These are phyloP conservation scores for Ustilago bromivora DNA, from an alignment of 1,284 basidiomycete species.

Conservation along the genomic window DNA sequence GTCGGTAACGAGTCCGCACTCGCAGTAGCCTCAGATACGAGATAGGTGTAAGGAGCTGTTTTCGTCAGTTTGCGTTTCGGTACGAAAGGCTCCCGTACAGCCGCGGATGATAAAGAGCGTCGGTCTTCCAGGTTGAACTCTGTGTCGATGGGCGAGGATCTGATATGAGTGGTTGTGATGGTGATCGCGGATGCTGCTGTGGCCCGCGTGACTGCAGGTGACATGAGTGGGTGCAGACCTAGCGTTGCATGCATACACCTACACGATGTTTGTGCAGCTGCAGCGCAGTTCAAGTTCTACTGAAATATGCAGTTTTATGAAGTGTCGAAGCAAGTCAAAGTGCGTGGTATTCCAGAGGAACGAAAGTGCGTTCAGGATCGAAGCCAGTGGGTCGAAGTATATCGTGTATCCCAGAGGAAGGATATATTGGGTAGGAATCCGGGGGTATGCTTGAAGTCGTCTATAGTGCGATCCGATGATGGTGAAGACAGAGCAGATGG, in stretches of 20 bases:
- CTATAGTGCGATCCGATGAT: too few species aligned
- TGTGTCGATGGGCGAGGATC: not conserved
- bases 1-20: constrained; percentile 35
- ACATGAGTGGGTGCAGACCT: constrained; percentile 23
- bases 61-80: constrained; percentile 38
- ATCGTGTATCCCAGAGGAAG: too few species aligned
- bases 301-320: constrained; percentile 1
- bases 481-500: not conserved
- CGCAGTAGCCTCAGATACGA: constrained; percentile 22
- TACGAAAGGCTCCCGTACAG: constrained; percentile 32
- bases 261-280: constrained; percentile 18
- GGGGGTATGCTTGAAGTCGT: too few species aligned
- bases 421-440: too few species aligned
- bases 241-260: constrained; percentile 7
- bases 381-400: not conserved
- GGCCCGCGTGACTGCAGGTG: constrained; percentile 40
- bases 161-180: not conserved
- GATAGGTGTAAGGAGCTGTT: constrained; percentile 35
- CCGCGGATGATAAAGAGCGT: constrained; percentile 15
- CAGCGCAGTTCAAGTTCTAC: not conserved
- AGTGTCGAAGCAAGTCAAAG: not conserved
- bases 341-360: not conserved
- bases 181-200: constrained; percentile 29
- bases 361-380: not conserved
- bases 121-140: constrained; percentile 10